Evolutionary conservation across 2,329 filamentous ascomycete species (phyloP), one percentile per base, ranked within the genome.

Genomic region (Colletotrichum tabaci): DNA sequence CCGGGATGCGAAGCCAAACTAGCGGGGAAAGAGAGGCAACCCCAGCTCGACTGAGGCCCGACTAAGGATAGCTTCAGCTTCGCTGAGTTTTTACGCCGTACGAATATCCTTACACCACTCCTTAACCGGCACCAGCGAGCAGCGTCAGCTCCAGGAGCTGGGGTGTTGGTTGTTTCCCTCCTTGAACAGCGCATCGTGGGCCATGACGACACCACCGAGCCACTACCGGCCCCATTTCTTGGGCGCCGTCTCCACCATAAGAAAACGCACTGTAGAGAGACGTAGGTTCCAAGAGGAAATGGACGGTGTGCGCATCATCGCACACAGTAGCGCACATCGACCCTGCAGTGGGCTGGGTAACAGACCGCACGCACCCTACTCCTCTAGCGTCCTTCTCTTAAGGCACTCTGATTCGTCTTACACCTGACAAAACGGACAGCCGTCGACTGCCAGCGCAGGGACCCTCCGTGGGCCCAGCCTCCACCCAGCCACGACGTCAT

Each of bases 201-300:
- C 60, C 66, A 73, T 73, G 71, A 73, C 71, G 70, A 73, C 70
- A 73, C 70, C 56, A 61, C 70, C 57, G 61, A 66, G 67, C 70
- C 70, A 73, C 61, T 73, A 61, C 66, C 66, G 61, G 13, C 38
- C 35, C 61, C 66, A 61, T 49, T 15, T 30, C 18, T 16, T 18
- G 16, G 50, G 21, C 18, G 12, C 2, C 13, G 12, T 15, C 13
- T n/a, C 9, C 8, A 35, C 8, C 30, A 8, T 9, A 35, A 35
- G 49, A 23, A 16, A 3, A 58, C 23, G 42, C 53, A 57, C 35
- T 21, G 42, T 55, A 4, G 1, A 13, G 9, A 2, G 30, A 8
- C 30, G 8, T 9, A 2, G 30, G 30, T 35, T 35, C 30, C 30
- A 9, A 9, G 1, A 35, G 30, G 8, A 2, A 9, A 35, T 35